Evolutionary conservation across 1,139 yeast species (phyloP).

Genomic region (Suhomyces ambrosiae): DNA sequence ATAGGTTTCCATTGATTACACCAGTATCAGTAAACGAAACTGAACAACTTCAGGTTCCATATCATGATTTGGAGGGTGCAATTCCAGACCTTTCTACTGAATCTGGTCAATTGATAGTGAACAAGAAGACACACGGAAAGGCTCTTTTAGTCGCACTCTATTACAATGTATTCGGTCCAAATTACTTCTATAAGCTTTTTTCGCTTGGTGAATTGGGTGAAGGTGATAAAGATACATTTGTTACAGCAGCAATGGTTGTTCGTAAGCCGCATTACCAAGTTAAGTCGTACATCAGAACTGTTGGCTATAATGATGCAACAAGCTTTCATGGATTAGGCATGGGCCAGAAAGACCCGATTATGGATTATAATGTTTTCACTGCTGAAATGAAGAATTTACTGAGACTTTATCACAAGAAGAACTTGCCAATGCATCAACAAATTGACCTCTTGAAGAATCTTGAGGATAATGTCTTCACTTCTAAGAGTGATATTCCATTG

Average conservation of each 20-base stretch:
- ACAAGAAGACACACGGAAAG: slow-evolving; percentile 54
- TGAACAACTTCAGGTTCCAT: slow-evolving; percentile 21
- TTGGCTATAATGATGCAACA: slow-evolving; percentile 31
- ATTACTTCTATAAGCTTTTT: slow-evolving; percentile 53
- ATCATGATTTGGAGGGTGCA: slow-evolving; percentile 56
- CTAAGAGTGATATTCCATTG: slow-evolving; percentile 20
- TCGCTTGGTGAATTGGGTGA: slow-evolving; percentile 65
- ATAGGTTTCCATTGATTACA: slow-evolving; percentile 16
- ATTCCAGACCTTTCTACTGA: slow-evolving; percentile 63
- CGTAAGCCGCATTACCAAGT: slow-evolving; percentile 55
- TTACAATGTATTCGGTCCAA: slow-evolving; percentile 62
- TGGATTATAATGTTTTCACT: slow-evolving; percentile 24
- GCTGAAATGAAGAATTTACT: slow-evolving; percentile 18
- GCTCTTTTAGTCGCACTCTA: slow-evolving; percentile 54
- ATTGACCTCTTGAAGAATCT: slow-evolving; percentile 23
- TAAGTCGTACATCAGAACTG: slow-evolving; percentile 35
- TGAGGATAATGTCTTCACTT: slow-evolving; percentile 21
- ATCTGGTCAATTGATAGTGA: slow-evolving; percentile 59
- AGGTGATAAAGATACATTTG: slow-evolving; percentile 69
- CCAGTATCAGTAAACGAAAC: slow-evolving; percentile 7
- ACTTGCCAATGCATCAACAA: slow-evolving; percentile 22
- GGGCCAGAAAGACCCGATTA: slow-evolving; percentile 40
- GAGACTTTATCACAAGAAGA: slow-evolving; percentile 11
- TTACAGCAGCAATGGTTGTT: slow-evolving; percentile 54
- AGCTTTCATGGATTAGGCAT: slow-evolving; percentile 40